Evolutionary conservation across 192 early-diverging fungal species (phyloP).

Genomic region (Rhizophagus clarus): DNA sequence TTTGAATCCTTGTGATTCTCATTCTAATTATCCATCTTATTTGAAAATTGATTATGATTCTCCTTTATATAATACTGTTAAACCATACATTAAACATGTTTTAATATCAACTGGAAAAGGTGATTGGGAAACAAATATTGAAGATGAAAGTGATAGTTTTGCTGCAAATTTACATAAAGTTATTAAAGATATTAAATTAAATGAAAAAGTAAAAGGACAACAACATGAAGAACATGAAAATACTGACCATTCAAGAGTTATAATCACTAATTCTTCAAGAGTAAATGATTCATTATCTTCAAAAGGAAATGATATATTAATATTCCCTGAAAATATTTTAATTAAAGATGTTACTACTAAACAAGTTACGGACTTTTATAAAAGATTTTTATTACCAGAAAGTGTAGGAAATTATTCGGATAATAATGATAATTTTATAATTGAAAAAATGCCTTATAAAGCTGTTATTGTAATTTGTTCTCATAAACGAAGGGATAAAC

Average conservation of each 20-base stretch:
- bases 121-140: slow-evolving; percentile 54
- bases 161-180: slow-evolving; percentile 45
- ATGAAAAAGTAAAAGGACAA: slow-evolving; percentile 4
- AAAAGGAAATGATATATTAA: slow-evolving; percentile 35
- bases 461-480: slow-evolving; percentile 57
- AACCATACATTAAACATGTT: slow-evolving; percentile 58
- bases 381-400: slow-evolving; percentile 34
- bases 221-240: slow-evolving; percentile 8
- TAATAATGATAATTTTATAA: background rate
- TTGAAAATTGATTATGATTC: slow-evolving; percentile 51
- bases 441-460: slow-evolving; percentile 38
- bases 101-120: slow-evolving; percentile 54
- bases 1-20: slow-evolving; percentile 46
- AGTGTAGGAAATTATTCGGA: background rate
- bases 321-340: slow-evolving; percentile 59
- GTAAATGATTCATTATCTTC: slow-evolving; percentile 11
- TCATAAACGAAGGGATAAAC: slow-evolving; percentile 54
- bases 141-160: slow-evolving; percentile 50
- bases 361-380: slow-evolving; percentile 47
- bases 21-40: slow-evolving; percentile 51
- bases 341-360: slow-evolving; percentile 50
- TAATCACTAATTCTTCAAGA: slow-evolving; percentile 49
- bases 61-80: slow-evolving; percentile 49
- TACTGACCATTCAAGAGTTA: slow-evolving; percentile 39
- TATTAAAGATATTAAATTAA: slow-evolving; percentile 31